phyloP scores from a whole-genome alignment of 495 filamentous ascomycete species.

The Articulospora tetracladia region DNA sequence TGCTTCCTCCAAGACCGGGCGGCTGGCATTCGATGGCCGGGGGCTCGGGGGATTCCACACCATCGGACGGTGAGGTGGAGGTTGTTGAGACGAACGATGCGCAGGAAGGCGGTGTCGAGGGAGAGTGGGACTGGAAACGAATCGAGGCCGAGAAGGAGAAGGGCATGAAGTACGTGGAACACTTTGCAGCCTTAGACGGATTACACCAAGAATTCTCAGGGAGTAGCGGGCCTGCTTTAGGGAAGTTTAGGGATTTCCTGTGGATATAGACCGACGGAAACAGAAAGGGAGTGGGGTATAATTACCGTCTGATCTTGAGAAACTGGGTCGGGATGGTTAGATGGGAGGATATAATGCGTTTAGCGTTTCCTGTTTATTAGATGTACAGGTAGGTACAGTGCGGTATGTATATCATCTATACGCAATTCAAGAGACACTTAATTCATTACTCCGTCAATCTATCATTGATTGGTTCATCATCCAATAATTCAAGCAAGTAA shows the following conservation, averaged over 20 bases:
- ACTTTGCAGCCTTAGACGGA: slow-evolving; percentile 48
- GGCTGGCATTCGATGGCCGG: slow-evolving; percentile 31
- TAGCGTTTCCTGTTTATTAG: no score
- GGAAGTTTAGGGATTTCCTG: slow-evolving; percentile 37
- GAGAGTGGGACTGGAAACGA: slow-evolving; percentile 45
- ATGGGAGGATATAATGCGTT: no score
- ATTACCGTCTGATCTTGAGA: no score
- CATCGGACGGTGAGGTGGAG: slow-evolving; percentile 17
- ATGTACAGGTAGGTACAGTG: no score
- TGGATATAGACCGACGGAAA: slow-evolving; percentile 7
- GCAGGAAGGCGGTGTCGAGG: not conserved
- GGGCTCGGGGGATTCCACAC: slow-evolving; percentile 21
- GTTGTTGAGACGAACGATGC: slow-evolving; percentile 13
- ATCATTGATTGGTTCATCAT: no score
- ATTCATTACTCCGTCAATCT: no score
- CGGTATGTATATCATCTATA: no score
- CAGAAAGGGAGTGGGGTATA: no score
- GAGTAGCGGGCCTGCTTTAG: slow-evolving; percentile 42
- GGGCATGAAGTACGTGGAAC: slow-evolving; percentile 42
- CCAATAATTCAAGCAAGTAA: no score
- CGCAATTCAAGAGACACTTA: no score
- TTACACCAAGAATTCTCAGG: slow-evolving; percentile 44
- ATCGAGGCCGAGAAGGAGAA: slow-evolving; percentile 41
- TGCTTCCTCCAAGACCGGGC: slow-evolving; percentile 56
- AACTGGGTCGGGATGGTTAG: no score